Percentiles rank a stretch among this genome's conserved stretches.
Evolutionary conservation across 2,329 filamentous ascomycete genomes (phyloP).

Genomic region (Sclerotinia subarctica): DNA sequence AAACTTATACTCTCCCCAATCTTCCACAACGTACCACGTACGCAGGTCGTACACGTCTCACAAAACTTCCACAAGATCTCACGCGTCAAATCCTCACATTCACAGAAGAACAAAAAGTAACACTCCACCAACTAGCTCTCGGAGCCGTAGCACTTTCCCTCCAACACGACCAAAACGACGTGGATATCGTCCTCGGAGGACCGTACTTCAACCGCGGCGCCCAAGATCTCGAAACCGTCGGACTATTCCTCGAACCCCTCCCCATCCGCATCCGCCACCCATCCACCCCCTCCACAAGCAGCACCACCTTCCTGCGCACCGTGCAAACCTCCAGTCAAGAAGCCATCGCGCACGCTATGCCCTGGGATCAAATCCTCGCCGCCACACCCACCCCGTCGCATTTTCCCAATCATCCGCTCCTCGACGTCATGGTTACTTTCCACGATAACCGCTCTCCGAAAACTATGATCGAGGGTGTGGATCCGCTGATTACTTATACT

Average conservation of each 20-base stretch:
- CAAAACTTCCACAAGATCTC: not conserved
- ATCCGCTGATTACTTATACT: slow-evolving; percentile 7
- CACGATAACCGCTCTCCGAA: slow-evolving; percentile 23
- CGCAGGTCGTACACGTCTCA: not conserved
- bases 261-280: slow-evolving; percentile 14
- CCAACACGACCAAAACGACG: not conserved
- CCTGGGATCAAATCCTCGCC: slow-evolving; percentile 37
- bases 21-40: not conserved
- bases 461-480: not conserved
- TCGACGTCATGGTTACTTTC: slow-evolving; percentile 33
- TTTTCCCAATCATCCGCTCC: slow-evolving; percentile 29
- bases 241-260: slow-evolving; percentile 17
- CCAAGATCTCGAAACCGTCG: slow-evolving; percentile 31
- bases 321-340: slow-evolving; percentile 31
- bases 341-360: slow-evolving; percentile 36
- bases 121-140: slow-evolving; percentile 21
- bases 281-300: not conserved
- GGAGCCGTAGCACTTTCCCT: slow-evolving; percentile 20
- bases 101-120: slow-evolving; percentile 8
- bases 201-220: slow-evolving; percentile 36
- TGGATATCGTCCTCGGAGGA: slow-evolving; percentile 34
- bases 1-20: not conserved
- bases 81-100: not conserved
- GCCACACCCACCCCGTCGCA: slow-evolving; percentile 23
- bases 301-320: not conserved